phyloP scores from a whole-genome alignment of 176 grass and related monocot species.

The Avena sativa region DNA sequence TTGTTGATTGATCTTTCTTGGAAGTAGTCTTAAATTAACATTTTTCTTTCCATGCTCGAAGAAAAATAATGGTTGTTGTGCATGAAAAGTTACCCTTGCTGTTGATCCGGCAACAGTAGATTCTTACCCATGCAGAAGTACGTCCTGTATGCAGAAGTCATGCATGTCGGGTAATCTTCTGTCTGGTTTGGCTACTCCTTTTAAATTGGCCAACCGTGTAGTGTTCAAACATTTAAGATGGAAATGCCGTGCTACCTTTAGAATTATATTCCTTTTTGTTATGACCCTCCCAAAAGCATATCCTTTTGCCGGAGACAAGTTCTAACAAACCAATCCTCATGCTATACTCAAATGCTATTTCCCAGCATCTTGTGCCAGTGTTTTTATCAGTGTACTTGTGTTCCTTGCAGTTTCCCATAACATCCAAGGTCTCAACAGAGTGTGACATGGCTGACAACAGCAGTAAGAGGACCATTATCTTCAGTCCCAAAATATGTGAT shows the following conservation, averaged over 20 bases:
- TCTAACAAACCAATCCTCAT: conserved; percentile 15
- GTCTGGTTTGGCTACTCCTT: not conserved
- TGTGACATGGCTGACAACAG: conserved; percentile 37
- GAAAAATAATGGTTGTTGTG: not conserved
- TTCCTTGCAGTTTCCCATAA: conserved; percentile 45
- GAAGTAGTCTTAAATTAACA: conserved; percentile 14
- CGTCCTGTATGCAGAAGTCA: not conserved
- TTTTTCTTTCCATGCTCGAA: conserved; percentile 18
- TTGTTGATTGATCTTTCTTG: not conserved
- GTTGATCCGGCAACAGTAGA: conserved; percentile 17
- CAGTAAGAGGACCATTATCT: conserved; percentile 67
- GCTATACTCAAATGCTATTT: conserved; percentile 20
- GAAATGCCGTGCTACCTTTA: not conserved
- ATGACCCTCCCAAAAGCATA: not conserved
- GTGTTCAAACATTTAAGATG: not conserved
- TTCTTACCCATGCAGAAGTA: not conserved
- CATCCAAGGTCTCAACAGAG: conserved; percentile 41
- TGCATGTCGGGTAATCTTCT: not conserved
- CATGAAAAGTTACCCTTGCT: not conserved
- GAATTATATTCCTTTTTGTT: not conserved
- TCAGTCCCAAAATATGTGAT: conserved; percentile 82
- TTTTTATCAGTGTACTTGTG: conserved; percentile 29
- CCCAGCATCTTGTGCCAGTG: conserved; percentile 7
- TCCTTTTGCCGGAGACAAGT: not conserved
- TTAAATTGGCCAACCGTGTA: not conserved